These are phyloP conservation scores for Starmerella scarabaei DNA, from an alignment of 805 yeast genomes.

Conservation along the genomic window DNA sequence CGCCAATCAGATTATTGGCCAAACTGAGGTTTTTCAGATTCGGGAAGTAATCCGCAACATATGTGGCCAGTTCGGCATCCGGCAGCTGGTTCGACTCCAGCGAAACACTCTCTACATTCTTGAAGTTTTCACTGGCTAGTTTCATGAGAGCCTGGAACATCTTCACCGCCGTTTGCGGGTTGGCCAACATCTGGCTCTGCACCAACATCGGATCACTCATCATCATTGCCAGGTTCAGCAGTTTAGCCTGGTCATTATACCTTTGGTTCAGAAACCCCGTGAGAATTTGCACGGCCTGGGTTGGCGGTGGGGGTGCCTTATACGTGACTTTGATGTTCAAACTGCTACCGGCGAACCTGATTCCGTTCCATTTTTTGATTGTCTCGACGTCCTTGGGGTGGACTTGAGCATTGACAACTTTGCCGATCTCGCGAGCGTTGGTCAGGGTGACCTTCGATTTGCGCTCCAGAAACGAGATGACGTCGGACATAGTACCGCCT, in stretches of 20 bases:
- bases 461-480: conserved; percentile 55
- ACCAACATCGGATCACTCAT: conserved; percentile 49
- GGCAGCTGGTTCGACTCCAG: conserved; percentile 39
- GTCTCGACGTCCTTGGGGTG: conserved; percentile 44
- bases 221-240: conserved; percentile 59
- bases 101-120: conserved; percentile 49
- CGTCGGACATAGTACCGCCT: conserved; percentile 57
- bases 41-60: conserved; percentile 67
- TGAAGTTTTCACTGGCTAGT: conserved; percentile 45
- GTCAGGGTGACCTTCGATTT: conserved; percentile 46
- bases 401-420: conserved; percentile 49
- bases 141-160: conserved; percentile 85
- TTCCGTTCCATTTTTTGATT: conserved; percentile 55
- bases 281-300: conserved; percentile 46
- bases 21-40: conserved; percentile 63
- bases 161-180: conserved; percentile 53
- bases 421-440: conserved; percentile 43
- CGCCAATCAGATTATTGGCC: conserved; percentile 56
- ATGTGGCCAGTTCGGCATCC: conserved; percentile 46
- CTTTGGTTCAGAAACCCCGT: conserved; percentile 49
- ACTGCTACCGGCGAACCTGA: conserved; percentile 62
- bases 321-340: conserved; percentile 38
- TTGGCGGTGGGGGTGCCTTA: conserved; percentile 7
- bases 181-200: conserved; percentile 51
- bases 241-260: conserved; percentile 47